Evolutionary conservation across 164 flowering plant genomes (phyloP).

Genomic region (Umbellularia californica): DNA sequence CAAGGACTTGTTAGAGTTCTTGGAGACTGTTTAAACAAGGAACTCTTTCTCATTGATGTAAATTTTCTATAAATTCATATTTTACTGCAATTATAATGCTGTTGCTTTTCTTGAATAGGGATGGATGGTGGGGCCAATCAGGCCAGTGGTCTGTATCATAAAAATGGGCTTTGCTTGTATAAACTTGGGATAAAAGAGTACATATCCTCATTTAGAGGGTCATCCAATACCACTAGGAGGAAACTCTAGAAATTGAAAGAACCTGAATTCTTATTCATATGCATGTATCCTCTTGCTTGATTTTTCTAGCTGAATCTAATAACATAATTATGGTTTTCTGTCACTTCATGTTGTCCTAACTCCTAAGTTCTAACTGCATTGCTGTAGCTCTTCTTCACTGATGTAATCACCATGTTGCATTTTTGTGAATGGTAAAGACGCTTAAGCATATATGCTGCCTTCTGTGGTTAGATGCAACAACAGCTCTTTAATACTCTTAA

Average conservation of each 20-base stretch:
- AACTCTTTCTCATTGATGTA: too few species aligned
- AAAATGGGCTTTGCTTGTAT: neutral
- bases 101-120: neutral
- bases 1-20: too few species aligned
- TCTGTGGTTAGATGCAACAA: too few species aligned
- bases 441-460: too few species aligned
- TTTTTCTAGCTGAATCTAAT: neutral
- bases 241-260: neutral
- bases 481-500: neutral
- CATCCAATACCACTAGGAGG: neutral
- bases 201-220: neutral
- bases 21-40: too few species aligned
- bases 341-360: neutral
- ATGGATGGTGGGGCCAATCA: neutral
- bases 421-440: neutral
- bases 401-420: neutral
- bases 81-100: neutral
- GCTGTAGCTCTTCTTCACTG: neutral
- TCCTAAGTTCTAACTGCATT: too few species aligned
- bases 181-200: neutral
- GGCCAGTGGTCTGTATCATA: neutral
- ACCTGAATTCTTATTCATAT: neutral
- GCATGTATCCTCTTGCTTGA: neutral
- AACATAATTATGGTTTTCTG: neutral
- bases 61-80: too few species aligned